Conservation (phyloP, 192 early-diverging fungal species). For the Mortierella alpina region DNA sequence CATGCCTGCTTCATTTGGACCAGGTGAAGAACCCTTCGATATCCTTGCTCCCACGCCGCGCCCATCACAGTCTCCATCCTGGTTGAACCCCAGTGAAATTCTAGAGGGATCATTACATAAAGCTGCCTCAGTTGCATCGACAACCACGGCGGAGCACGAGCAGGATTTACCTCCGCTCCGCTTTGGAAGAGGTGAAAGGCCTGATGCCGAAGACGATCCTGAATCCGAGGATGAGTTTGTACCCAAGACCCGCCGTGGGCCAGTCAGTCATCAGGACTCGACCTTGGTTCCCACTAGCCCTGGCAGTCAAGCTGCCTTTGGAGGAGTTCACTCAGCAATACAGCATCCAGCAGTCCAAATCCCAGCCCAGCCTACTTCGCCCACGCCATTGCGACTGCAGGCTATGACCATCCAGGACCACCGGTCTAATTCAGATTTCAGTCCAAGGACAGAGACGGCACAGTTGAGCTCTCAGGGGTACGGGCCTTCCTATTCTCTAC, state of each 20-base stretch:
- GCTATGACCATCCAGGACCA: too few relatives aligned
- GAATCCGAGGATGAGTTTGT: conserved; percentile 43
- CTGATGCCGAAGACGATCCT: conserved; percentile 45
- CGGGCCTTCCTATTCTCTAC: not conserved
- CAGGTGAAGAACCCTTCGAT: conserved; percentile 27
- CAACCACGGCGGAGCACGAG: not conserved
- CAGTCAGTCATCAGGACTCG: conserved; percentile 1
- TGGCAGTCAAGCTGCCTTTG: too few relatives aligned
- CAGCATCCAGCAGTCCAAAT: not conserved
- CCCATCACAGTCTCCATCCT: conserved; percentile 40
- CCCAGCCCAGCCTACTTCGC: not conserved
- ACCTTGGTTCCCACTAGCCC: not conserved
- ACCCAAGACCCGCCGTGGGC: conserved; percentile 4
- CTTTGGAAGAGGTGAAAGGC: conserved; percentile 41
- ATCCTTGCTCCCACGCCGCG: conserved; percentile 46
- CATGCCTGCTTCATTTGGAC: conserved; percentile 29
- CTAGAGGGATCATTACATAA: conserved; percentile 27
- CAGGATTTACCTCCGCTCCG: conserved; percentile 38
- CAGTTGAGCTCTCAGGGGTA: not conserved
- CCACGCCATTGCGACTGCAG: not conserved
- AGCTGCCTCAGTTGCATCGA: not conserved
- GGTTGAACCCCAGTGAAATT: conserved; percentile 27
- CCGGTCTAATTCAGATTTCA: too few relatives aligned
- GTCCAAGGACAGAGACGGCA: too few relatives aligned
- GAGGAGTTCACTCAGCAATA: not conserved